phyloP scores from a whole-genome alignment of 805 yeast genomes.

The Myxozyma neglecta region DNA sequence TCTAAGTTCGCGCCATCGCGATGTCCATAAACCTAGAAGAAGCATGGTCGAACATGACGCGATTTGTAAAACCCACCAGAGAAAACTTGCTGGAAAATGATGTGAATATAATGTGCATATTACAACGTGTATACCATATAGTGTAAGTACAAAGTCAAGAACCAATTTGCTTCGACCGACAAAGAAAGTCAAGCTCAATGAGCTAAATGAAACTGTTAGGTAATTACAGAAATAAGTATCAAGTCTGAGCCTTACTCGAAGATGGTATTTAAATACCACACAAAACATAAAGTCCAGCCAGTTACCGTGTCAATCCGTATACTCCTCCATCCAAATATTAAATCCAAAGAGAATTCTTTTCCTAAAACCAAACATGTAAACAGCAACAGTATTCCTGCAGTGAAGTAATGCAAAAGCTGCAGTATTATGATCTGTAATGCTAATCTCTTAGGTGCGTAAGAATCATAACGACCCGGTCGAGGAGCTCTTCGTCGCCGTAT shows the following conservation, averaged over 20 bases:
- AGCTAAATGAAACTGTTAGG: slow-evolving; percentile 47
- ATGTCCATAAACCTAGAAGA: slow-evolving; percentile 80
- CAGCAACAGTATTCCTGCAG: slow-evolving; percentile 67
- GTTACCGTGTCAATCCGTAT: slow-evolving; percentile 72
- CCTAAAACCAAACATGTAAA: slow-evolving; percentile 70
- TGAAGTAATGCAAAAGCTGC: slow-evolving; percentile 74
- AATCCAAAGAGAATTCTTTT: slow-evolving; percentile 59
- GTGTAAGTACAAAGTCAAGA: slow-evolving; percentile 94
- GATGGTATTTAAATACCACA: slow-evolving; percentile 84
- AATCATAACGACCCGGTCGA: slow-evolving; percentile 41
- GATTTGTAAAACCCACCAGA: slow-evolving; percentile 85
- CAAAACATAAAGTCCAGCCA: slow-evolving; percentile 68
- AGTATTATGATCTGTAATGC: slow-evolving; percentile 71
- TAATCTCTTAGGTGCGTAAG: slow-evolving; percentile 58
- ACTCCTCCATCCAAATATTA: slow-evolving; percentile 80
- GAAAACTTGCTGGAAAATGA: slow-evolving; percentile 64
- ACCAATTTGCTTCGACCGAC: slow-evolving; percentile 93
- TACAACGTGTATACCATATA: slow-evolving; percentile 74
- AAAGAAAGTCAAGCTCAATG: slow-evolving; percentile 76
- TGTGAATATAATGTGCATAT: slow-evolving; percentile 67
- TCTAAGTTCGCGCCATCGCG: slow-evolving; percentile 87
- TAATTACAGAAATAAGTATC: not conserved
- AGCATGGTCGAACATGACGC: slow-evolving; percentile 68
- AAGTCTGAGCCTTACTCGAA: slow-evolving; percentile 39
- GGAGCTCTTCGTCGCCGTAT: slow-evolving; percentile 9